Percentiles rank a stretch among this genome's conserved stretches.
These are phyloP conservation scores for Puccinia coronata DNA, from an alignment of 1,284 basidiomycete species.

Conservation along the genomic window DNA sequence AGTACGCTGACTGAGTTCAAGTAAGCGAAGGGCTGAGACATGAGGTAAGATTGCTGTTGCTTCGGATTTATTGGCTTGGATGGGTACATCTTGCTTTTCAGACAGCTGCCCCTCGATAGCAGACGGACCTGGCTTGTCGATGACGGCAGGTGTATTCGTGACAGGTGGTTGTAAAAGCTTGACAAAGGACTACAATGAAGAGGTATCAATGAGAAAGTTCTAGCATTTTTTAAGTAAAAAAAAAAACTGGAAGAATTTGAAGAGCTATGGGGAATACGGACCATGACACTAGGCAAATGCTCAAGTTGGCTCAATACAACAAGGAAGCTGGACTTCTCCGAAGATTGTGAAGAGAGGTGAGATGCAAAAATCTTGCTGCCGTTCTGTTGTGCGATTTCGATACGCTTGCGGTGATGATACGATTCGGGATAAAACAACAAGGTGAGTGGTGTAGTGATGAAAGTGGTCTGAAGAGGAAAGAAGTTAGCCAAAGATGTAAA, in stretches of 20 bases:
- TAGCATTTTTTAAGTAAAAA: conserved; percentile 50
- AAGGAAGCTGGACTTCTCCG: conserved; percentile 67
- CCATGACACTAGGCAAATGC: conserved; percentile 69
- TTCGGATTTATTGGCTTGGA: neutral
- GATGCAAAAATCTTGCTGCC: neutral
- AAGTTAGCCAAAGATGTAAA: neutral
- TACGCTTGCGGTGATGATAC: conserved; percentile 59
- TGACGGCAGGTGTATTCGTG: conserved; percentile 21
- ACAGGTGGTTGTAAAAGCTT: conserved; percentile 48
- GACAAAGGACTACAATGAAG: conserved; percentile 28
- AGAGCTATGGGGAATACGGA: conserved; percentile 55
- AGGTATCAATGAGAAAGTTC: neutral
- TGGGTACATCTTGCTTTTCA: neutral
- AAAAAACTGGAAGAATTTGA: too few species aligned
- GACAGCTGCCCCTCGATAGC: neutral
- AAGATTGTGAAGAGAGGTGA: neutral
- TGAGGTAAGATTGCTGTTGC: conserved; percentile 34
- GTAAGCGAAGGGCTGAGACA: conserved; percentile 76
- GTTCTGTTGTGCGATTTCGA: neutral
- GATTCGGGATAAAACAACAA: conserved; percentile 59
- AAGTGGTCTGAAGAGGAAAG: conserved; percentile 55
- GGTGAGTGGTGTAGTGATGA: conserved; percentile 60
- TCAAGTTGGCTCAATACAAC: conserved; percentile 89
- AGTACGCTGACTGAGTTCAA: conserved; percentile 82
- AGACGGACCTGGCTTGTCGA: neutral